Conservation (phyloP, 306 rosid species). For the Pterocarpus macrocarpus region DNA sequence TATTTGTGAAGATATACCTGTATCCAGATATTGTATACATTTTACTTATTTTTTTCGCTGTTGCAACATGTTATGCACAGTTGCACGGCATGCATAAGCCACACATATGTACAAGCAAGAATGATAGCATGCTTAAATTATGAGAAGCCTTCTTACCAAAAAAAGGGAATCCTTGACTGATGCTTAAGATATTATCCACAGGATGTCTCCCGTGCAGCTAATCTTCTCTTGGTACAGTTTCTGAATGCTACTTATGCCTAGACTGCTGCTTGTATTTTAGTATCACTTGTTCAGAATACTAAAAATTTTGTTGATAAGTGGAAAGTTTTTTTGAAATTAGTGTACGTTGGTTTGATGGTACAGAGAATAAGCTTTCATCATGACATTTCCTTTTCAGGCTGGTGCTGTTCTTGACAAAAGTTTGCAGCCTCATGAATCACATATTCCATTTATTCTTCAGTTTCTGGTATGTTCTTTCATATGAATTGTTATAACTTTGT, state of each 20-base stretch:
- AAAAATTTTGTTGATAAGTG: slow-evolving; percentile 23
- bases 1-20: slow-evolving; percentile 90
- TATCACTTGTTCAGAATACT: slow-evolving; percentile 34
- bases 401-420: slow-evolving; percentile 77
- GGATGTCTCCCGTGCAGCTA: slow-evolving; percentile 91
- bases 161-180: slow-evolving; percentile 68
- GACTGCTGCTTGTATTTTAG: neutral
- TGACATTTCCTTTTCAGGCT: slow-evolving; percentile 63
- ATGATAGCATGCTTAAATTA: slow-evolving; percentile 36
- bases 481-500: slow-evolving; percentile 28
- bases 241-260: slow-evolving; percentile 31
- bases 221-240: slow-evolving; percentile 80
- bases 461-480: slow-evolving; percentile 57
- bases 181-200: slow-evolving; percentile 85
- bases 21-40: slow-evolving; percentile 63
- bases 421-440: slow-evolving; percentile 94
- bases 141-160: slow-evolving; percentile 43
- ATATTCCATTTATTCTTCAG: slow-evolving; percentile 79
- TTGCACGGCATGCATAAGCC: slow-evolving; percentile 34
- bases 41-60: slow-evolving; percentile 40
- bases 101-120: slow-evolving; percentile 26
- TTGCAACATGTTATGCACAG: slow-evolving; percentile 35
- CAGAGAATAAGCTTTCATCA: slow-evolving; percentile 27
- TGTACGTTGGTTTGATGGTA: slow-evolving; percentile 34
- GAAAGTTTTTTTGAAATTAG: slow-evolving; percentile 36